Conservation (phyloP, 345 rosid genomes). For the Clarkia xantiana region DNA sequence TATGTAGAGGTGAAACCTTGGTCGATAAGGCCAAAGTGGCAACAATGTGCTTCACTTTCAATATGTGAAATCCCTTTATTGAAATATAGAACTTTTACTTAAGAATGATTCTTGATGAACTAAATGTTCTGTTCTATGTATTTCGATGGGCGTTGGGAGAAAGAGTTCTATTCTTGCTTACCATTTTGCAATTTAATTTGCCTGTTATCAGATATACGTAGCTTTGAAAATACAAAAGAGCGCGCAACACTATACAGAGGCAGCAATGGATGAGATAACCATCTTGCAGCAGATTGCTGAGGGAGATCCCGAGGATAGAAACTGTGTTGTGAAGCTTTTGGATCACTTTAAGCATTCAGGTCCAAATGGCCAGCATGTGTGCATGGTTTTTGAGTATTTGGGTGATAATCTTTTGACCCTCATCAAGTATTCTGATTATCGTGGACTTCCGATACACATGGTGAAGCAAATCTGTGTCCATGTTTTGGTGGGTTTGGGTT, state of each 20-base stretch:
- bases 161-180: not conserved
- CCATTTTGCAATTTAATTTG: not conserved
- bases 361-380: slow-evolving; percentile 66
- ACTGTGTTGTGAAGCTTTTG: slow-evolving; percentile 58
- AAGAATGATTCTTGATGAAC: not conserved
- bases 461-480: slow-evolving; percentile 49
- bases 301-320: slow-evolving; percentile 49
- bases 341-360: slow-evolving; percentile 75
- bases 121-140: not conserved
- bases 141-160: not conserved
- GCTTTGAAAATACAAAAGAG: slow-evolving; percentile 64
- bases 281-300: slow-evolving; percentile 58
- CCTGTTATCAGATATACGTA: slow-evolving; percentile 31
- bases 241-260: slow-evolving; percentile 66
- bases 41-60: too few relatives aligned
- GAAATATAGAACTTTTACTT: too few relatives aligned
- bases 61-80: too few relatives aligned
- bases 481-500: slow-evolving; percentile 49
- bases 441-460: slow-evolving; percentile 39
- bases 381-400: slow-evolving; percentile 68
- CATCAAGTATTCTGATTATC: slow-evolving; percentile 46
- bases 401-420: slow-evolving; percentile 62
- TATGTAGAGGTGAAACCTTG: too few relatives aligned
- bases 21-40: too few relatives aligned
- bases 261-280: slow-evolving; percentile 71